Percentiles rank a stretch among this genome's conserved stretches.
These are phyloP conservation scores for Rutstroemia sp. DNA, from an alignment of 2,329 filamentous ascomycete genomes.

Conservation along the genomic window DNA sequence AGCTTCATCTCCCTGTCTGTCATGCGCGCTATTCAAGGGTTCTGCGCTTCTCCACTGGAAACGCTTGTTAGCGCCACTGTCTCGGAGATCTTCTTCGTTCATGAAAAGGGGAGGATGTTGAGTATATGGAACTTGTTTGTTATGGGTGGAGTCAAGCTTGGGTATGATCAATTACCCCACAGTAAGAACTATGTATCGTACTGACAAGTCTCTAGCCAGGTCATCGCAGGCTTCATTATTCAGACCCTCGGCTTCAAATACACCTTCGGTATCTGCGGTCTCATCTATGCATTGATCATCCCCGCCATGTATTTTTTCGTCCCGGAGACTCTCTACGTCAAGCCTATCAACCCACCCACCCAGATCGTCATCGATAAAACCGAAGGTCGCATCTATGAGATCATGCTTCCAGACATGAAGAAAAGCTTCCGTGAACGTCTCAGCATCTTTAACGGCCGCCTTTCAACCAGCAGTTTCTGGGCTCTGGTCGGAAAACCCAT, in stretches of 20 bases:
- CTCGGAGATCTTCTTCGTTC: slow-evolving; percentile 40
- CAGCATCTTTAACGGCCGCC: slow-evolving; percentile 33
- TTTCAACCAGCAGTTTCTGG: slow-evolving; percentile 32
- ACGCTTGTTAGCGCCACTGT: slow-evolving; percentile 32
- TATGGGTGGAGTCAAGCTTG: slow-evolving; percentile 25
- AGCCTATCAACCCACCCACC: slow-evolving; percentile 9
- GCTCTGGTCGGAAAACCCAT: slow-evolving; percentile 37
- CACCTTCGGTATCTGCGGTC: slow-evolving; percentile 33
- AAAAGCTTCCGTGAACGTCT: slow-evolving; percentile 33
- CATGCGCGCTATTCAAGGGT: slow-evolving; percentile 28
- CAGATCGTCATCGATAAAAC: slow-evolving; percentile 22
- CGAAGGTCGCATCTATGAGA: slow-evolving; percentile 21
- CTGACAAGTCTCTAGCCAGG: slow-evolving; percentile 28
- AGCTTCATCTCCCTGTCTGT: slow-evolving; percentile 33
- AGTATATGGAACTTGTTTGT: slow-evolving; percentile 24
- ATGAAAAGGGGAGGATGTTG: slow-evolving; percentile 34
- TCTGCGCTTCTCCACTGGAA: slow-evolving; percentile 27
- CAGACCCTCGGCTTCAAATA: slow-evolving; percentile 30
- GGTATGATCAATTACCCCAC: slow-evolving; percentile 13
- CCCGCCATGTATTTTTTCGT: slow-evolving; percentile 38
- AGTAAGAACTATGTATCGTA: not conserved
- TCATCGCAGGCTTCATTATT: slow-evolving; percentile 35
- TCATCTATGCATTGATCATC: slow-evolving; percentile 36
- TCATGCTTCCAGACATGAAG: slow-evolving; percentile 19
- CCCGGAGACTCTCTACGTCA: slow-evolving; percentile 35